These are phyloP conservation scores for Austroboletus olivaceoglutinosus DNA, from an alignment of 1,284 basidiomycete genomes.

Conservation along the genomic window DNA sequence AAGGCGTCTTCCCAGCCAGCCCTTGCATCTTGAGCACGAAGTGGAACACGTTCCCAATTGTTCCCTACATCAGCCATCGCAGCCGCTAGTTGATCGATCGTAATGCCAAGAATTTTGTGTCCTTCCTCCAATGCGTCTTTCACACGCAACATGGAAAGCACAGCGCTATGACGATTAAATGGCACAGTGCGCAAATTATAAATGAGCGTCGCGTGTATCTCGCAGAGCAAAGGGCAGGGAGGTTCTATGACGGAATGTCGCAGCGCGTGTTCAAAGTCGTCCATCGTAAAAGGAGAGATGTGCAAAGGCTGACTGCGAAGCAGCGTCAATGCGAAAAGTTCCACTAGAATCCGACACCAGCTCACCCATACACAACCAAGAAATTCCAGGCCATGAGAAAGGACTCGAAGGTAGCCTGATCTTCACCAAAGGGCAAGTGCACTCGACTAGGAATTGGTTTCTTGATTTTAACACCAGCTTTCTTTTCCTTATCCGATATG, in stretches of 20 bases:
- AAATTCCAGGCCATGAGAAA: constrained; percentile 94
- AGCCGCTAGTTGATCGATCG: constrained; percentile 55
- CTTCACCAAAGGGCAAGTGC: constrained; percentile 74
- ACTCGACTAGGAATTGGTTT: constrained; percentile 66
- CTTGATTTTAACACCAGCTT: constrained; percentile 64
- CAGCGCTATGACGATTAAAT: constrained; percentile 66
- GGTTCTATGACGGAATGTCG: constrained; percentile 73
- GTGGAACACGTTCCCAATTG: constrained; percentile 76
- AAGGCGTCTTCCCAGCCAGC: constrained; percentile 85
- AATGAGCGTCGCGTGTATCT: constrained; percentile 87
- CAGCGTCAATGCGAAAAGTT: background rate
- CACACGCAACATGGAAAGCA: constrained; percentile 58
- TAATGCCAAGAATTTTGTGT: constrained; percentile 49
- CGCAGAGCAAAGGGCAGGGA: constrained; percentile 76
- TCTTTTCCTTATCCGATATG: constrained; percentile 74
- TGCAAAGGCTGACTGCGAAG: constrained; percentile 74
- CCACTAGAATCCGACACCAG: constrained; percentile 9
- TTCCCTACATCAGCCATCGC: constrained; percentile 73
- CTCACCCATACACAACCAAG: constrained; percentile 86
- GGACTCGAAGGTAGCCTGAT: constrained; percentile 71
- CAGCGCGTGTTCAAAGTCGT: constrained; percentile 89
- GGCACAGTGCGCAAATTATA: constrained; percentile 83
- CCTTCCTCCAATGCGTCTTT: constrained; percentile 43
- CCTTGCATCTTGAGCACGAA: constrained; percentile 63
- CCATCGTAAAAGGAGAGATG: constrained; percentile 88